A percentile compares a stretch with the other conserved stretches of the same genome.
phyloP scores from a whole-genome alignment of 495 filamentous ascomycete species.

The Penicillium pancosmium region DNA sequence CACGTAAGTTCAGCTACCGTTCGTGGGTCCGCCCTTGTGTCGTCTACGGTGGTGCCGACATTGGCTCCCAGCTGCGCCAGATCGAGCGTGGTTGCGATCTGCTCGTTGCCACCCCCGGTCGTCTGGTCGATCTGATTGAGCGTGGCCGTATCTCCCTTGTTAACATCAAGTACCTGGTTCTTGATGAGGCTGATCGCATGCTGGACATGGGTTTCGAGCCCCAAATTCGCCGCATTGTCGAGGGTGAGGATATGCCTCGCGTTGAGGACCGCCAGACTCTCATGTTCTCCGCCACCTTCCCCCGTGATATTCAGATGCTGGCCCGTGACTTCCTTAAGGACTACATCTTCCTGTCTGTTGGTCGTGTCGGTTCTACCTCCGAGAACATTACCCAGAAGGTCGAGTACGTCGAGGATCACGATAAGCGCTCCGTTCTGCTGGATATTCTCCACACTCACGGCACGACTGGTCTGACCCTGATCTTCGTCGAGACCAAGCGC shows the following conservation, averaged over 20 bases:
- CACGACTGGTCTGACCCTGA: constrained; percentile 81
- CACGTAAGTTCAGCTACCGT: constrained; percentile 97
- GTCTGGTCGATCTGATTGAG: constrained; percentile 96
- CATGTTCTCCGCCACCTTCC: constrained; percentile 99
- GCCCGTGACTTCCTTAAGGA: constrained; percentile 97
- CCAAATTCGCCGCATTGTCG: constrained; percentile 97
- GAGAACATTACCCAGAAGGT: constrained; percentile 99
- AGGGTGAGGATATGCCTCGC: constrained; percentile 94
- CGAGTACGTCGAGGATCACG: constrained; percentile 93
- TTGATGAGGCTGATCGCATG: constrained; percentile 99
- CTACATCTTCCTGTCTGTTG: constrained; percentile 97
- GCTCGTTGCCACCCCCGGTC: constrained; percentile 93
- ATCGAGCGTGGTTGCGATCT: constrained; percentile 98
- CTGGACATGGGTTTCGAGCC: constrained; percentile 99
- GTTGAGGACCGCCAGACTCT: constrained; percentile 89
- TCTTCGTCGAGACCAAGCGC: constrained; percentile 99
- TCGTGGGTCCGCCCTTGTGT: constrained; percentile 99
- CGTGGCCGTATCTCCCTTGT: constrained; percentile 94
- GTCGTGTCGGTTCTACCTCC: constrained; percentile 98
- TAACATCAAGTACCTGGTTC: constrained; percentile 98
- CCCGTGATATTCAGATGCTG: constrained; percentile 98
- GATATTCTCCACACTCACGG: constrained; percentile 97
- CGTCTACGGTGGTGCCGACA: constrained; percentile 98
- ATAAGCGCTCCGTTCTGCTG: constrained; percentile 96
- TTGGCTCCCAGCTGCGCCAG: constrained; percentile 92